Base-by-base conservation (phyloP, 2,329 filamentous ascomycete species). In the Aureobasidium zeae region DNA sequence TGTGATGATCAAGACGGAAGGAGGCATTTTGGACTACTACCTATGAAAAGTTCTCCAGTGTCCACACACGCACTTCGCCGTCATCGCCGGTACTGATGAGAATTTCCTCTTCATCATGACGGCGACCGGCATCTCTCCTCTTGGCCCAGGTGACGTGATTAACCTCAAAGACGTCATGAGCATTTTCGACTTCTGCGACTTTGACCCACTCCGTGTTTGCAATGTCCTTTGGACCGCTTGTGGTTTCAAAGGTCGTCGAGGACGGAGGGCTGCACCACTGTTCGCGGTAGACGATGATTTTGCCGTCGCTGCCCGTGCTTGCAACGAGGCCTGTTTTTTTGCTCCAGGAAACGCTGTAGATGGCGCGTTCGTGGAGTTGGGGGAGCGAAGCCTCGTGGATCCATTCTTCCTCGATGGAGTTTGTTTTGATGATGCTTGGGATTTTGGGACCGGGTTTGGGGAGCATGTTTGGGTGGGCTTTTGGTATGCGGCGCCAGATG, bases 71-170 rank as follows among this genome's bases (percentile, higher is more conserved):
- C 20, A 95, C 83, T 41, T 83, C 71, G 0, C 91, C 91, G 63
- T 96, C 88, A 60, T 98, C 91, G 0, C 89, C 91, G 0, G 88
- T 94, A 12, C 83, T 91, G 15, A 96, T 69, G 34, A 98, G 69
- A 60, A 95, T 82, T 65, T 96, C 89, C 55, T 94, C 86, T 17
- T 63, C 70, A 2, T 74, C 72, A n/a, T 46, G 71, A 49, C 65
- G 70, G 57, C 72, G 72, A 1, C 68, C 80, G 37, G 71, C 70
- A 59, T 94, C 87, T 46, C 77, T 83, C 46, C 88, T 73, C 53
- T 73, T 76, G 52, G 86, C 87, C 91, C 91, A 98, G 2, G 77
- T 79, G 36, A 91, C 74, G 62, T 95, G 87, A 57, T 98, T 98
- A 51, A 96, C 74, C 64, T 98, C 91, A 57, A 89, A 95, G 2